Evolutionary conservation across 768 basidiomycete genomes (phyloP), one percentile per base, ranked within the genome.

Genomic region (Omphalotus guepiniiformis): DNA sequence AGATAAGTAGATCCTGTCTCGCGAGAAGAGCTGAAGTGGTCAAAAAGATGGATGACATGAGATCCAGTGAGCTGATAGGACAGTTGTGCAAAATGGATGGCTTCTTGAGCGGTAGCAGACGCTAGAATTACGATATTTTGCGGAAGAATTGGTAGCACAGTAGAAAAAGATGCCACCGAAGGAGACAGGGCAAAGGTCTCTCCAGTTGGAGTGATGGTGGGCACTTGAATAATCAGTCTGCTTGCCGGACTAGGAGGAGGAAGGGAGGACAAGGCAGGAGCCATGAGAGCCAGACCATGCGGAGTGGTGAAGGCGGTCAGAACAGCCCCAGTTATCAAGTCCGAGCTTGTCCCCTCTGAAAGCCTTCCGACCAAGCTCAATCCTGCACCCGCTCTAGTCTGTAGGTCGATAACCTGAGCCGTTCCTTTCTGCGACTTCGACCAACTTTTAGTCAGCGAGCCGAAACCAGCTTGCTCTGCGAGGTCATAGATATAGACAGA

Each of bases 21-120:
- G 21, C 95, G 83, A 27, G 83, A 73, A 26, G 82, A 74, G 51
- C 81, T 80, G 59, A 88, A 76, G 56, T 95, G 89, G 64, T 98
- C 93, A 60, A 98, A 93, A 34, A 97, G 69, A 63, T 97, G 93
- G 47, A 93, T 75, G 48, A 89, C 82, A 64, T 95, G 90, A 34
- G 69, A 76, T 16, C 68, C 62, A 13, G 74, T 73, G 41, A 88
- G 65, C 49, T 72, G 74, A 70, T 93, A 93, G n/a, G 91, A 74
- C 39, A 91, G 73, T 22, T 78, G 58, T 2, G 93, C 79, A 47
- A 92, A 78, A 57, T 91, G 86, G 39, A 84, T 76, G 13, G 88
- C 74, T 62, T 96, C 91, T 53, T 88, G 85, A 1, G 92, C 82
- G 3, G 88, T 84, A 2, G 91, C 83, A 30, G 93, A 94, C 47